Conservation (phyloP, 306 rosid genomes). For the Ormosia emarginata region DNA sequence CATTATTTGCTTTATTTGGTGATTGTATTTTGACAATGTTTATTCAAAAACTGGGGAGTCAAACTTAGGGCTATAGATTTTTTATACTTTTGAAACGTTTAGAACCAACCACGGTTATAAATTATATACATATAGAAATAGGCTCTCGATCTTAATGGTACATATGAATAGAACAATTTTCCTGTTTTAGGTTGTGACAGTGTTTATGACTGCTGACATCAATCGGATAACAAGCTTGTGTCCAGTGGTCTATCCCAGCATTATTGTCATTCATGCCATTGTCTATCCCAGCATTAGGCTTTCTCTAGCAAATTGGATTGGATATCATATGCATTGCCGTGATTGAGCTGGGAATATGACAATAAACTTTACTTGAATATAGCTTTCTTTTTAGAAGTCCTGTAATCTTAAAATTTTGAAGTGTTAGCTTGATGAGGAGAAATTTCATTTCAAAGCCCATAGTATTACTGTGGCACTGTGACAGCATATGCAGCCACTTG, state of each 20-base stretch:
- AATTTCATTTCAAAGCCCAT: neutral
- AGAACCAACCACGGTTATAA: neutral
- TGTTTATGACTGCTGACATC: neutral
- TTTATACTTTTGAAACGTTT: neutral
- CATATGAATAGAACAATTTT: neutral
- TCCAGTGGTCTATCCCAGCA: neutral
- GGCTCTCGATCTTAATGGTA: neutral
- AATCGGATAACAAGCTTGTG: neutral
- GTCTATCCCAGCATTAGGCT: neutral
- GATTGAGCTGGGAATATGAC: neutral
- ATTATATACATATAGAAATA: neutral
- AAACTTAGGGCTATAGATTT: neutral
- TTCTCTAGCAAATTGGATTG: neutral
- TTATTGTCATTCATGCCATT: neutral
- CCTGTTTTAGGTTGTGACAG: neutral
- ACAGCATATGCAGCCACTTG: neutral
- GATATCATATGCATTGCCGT: neutral
- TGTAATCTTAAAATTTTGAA: neutral
- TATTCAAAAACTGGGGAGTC: neutral
- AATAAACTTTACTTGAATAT: neutral
- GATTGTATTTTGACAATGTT: slow-evolving; percentile 16
- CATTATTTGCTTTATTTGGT: slow-evolving; percentile 19
- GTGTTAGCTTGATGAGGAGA: neutral
- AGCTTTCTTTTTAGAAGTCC: neutral
- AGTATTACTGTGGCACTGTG: neutral